Conservation (phyloP, 192 early-diverging fungal species). For the Spizellomyces punctatus region DNA sequence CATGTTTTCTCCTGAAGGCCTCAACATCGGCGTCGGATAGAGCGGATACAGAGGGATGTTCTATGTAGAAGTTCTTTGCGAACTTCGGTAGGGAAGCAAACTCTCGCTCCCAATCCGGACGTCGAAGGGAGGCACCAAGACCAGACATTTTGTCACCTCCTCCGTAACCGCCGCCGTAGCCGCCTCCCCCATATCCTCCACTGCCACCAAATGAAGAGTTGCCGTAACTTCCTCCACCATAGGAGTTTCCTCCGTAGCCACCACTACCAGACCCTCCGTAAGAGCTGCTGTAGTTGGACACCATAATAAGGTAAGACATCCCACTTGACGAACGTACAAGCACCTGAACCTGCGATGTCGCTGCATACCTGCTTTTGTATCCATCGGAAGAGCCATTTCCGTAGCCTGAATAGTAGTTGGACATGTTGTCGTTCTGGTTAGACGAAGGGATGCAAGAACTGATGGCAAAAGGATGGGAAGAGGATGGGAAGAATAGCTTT, state of each 20-base stretch:
- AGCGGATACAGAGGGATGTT: conserved; percentile 69
- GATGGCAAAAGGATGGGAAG: too few relatives aligned
- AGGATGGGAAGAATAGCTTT: too few relatives aligned
- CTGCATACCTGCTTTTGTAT: too few relatives aligned
- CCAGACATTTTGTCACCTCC: conserved; percentile 49
- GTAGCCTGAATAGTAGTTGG: too few relatives aligned
- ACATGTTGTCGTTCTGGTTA: too few relatives aligned
- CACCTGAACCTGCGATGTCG: too few relatives aligned
- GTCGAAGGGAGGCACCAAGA: conserved; percentile 59
- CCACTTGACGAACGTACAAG: too few relatives aligned
- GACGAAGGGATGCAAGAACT: too few relatives aligned
- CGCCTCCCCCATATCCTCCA: conserved; percentile 45
- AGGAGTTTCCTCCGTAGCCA: conserved; percentile 36
- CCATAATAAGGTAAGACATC: too few relatives aligned
- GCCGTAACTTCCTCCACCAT: conserved; percentile 45
- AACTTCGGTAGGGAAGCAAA: conserved; percentile 68
- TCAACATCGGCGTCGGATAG: conserved; percentile 76
- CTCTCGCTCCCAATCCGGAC: conserved; percentile 68
- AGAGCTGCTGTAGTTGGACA: neutral
- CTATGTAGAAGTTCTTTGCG: conserved; percentile 98
- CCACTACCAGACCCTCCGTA: conserved; percentile 1
- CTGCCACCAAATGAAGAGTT: conserved; percentile 49
- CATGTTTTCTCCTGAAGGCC: conserved; percentile 71
- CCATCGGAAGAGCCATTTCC: too few relatives aligned
- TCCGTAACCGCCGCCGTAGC: conserved; percentile 27